A percentile compares a stretch with the other conserved stretches of the same genome.
Conservation (phyloP, 2,329 filamentous ascomycete genomes). For the Aspergillus costaricaensis region DNA sequence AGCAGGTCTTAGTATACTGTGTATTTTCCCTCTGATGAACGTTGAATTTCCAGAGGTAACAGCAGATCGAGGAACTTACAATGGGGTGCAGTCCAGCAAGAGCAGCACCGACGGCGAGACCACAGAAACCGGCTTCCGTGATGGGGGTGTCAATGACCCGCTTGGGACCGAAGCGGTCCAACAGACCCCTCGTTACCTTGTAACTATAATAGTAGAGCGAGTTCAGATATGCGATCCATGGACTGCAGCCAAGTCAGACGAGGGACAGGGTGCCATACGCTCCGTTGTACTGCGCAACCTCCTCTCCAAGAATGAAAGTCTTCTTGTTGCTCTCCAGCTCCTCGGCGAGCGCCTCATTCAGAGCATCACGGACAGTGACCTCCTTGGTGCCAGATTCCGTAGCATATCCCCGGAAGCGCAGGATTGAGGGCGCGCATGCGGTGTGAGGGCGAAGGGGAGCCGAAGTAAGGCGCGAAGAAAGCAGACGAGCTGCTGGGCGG, state of each 20-base stretch:
- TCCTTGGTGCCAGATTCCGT: conserved; percentile 71
- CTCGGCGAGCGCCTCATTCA: conserved; percentile 97
- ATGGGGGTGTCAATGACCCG: conserved; percentile 98
- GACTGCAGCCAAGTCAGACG: conserved; percentile 1
- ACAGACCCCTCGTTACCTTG: conserved; percentile 97
- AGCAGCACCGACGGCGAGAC: conserved; percentile 91
- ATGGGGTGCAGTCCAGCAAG: conserved; percentile 92
- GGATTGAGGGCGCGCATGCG: conserved; percentile 50
- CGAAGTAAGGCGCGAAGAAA: conserved; percentile 56
- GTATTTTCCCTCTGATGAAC: not conserved
- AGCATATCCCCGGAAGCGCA: conserved; percentile 58
- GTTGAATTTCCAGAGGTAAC: not conserved
- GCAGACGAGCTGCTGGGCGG: conserved; percentile 64
- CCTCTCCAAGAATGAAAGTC: conserved; percentile 94
- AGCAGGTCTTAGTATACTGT: not conserved
- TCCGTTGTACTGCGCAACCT: conserved; percentile 99
- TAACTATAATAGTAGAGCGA: conserved; percentile 57
- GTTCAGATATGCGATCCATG: conserved; percentile 38
- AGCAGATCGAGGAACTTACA: conserved; percentile 59
- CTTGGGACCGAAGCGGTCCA: conserved; percentile 97
- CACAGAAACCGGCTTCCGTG: conserved; percentile 93
- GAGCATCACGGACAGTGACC: conserved; percentile 92
- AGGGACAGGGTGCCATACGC: conserved; percentile 57
- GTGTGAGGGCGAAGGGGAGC: conserved; percentile 55
- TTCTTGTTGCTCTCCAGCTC: conserved; percentile 93